Conservation (phyloP, 805 yeast species). For the Torulaspora maleeae region DNA sequence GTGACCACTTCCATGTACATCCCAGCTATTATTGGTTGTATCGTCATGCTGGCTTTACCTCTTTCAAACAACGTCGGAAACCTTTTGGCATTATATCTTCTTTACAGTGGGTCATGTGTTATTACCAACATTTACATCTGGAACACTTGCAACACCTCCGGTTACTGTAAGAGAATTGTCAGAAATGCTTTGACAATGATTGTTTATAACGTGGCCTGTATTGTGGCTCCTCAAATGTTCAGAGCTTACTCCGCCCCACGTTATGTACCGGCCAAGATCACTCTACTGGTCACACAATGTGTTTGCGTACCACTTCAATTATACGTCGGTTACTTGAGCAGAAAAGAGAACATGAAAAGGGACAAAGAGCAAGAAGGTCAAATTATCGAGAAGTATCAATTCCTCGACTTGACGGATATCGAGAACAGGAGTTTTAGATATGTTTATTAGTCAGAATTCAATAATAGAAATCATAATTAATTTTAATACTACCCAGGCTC, state of each 20-base stretch:
- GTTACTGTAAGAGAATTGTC: constrained; percentile 53
- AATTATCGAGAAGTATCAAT: constrained; percentile 39
- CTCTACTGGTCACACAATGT: constrained; percentile 48
- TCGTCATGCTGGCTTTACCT: constrained; percentile 40
- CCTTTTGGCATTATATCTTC: constrained; percentile 45
- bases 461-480: not conserved
- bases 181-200: constrained; percentile 54
- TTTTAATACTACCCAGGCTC: no score
- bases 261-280: constrained; percentile 55
- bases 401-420: constrained; percentile 55
- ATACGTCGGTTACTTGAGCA: constrained; percentile 42
- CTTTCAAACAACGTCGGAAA: constrained; percentile 42
- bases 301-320: constrained; percentile 43
- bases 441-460: constrained; percentile 27
- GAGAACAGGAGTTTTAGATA: constrained; percentile 58
- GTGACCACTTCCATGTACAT: constrained; percentile 39
- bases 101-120: constrained; percentile 53
- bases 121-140: constrained; percentile 57
- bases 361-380: constrained; percentile 39
- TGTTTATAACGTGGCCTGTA: constrained; percentile 53
- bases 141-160: constrained; percentile 60
- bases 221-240: constrained; percentile 63
- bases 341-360: constrained; percentile 48
- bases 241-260: constrained; percentile 47
- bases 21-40: constrained; percentile 48